phyloP scores from a whole-genome alignment of 805 yeast genomes.

The Ogataea salicorniae region DNA sequence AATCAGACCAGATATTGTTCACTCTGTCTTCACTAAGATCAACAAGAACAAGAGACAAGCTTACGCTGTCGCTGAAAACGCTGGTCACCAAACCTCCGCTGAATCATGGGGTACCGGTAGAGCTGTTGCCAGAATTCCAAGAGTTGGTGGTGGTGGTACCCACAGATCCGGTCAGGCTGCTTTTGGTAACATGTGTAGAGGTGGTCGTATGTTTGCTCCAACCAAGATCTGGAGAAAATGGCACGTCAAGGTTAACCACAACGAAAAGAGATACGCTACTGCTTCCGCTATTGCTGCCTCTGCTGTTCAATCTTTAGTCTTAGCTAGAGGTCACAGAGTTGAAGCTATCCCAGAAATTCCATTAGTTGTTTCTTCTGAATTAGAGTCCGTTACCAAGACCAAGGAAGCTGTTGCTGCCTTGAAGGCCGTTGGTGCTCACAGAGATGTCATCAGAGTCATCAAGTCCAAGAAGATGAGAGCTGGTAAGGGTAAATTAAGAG shows the following conservation, averaged over 20 bases:
- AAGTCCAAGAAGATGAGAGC: conserved; percentile 99
- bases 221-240: conserved; percentile 99
- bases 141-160: conserved; percentile 99
- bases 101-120: conserved; percentile 99
- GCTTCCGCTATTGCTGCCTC: conserved; percentile 99
- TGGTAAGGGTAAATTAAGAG: conserved; percentile 99
- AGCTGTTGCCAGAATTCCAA: conserved; percentile 99
- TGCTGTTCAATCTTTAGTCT: conserved; percentile 94
- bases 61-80: conserved; percentile 98
- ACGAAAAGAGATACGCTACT: conserved; percentile 99
- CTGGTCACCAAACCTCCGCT: conserved; percentile 99
- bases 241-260: conserved; percentile 99
- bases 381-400: conserved; percentile 92
- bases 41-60: conserved; percentile 99
- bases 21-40: conserved; percentile 95
- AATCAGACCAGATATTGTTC: conserved; percentile 99
- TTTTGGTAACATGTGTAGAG: conserved; percentile 99
- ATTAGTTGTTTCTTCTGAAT: conserved; percentile 88
- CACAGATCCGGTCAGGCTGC: conserved; percentile 99
- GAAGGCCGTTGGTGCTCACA: conserved; percentile 98
- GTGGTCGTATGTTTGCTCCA: conserved; percentile 99
- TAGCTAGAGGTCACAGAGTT: conserved; percentile 99
- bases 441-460: conserved; percentile 96
- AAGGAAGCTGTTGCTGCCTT: conserved; percentile 97
- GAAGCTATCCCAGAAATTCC: conserved; percentile 98